A percentile compares a stretch with the other conserved stretches of the same genome.
phyloP scores from a whole-genome alignment of 2,329 filamentous ascomycete genomes.

The Aureobasidium sp. region DNA sequence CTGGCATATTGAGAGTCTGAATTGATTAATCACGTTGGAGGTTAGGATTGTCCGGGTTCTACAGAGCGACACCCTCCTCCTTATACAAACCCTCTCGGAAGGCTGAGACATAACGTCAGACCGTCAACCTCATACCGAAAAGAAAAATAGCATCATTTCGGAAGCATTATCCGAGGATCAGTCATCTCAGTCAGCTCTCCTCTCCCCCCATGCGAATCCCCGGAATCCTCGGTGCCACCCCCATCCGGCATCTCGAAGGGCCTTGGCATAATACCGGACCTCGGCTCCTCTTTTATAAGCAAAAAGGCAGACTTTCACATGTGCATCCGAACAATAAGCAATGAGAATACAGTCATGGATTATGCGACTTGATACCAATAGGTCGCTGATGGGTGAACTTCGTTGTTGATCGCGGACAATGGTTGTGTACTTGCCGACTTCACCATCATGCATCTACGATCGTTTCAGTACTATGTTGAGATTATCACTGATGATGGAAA shows the following conservation, averaged over 20 bases:
- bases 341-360: not conserved
- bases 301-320: not conserved
- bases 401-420: not conserved
- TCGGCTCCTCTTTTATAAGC: not conserved
- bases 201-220: not conserved
- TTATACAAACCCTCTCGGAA: not conserved
- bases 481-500: no score
- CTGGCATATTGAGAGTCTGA: not conserved
- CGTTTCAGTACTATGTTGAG: no score
- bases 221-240: not conserved
- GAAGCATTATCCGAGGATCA: not conserved
- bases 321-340: not conserved
- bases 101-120: constrained; percentile 2
- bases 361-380: not conserved
- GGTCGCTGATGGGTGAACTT: not conserved
- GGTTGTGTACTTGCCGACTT: no score
- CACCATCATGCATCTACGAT: no score
- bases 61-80: not conserved
- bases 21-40: not conserved
- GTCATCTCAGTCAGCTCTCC: not conserved
- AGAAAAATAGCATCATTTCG: not conserved
- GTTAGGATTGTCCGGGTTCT: not conserved
- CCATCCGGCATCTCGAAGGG: not conserved
- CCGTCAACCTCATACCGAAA: not conserved
- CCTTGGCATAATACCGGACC: not conserved